Conservation (phyloP, 1,139 yeast genomes). For the Geotrichum fermentans region DNA sequence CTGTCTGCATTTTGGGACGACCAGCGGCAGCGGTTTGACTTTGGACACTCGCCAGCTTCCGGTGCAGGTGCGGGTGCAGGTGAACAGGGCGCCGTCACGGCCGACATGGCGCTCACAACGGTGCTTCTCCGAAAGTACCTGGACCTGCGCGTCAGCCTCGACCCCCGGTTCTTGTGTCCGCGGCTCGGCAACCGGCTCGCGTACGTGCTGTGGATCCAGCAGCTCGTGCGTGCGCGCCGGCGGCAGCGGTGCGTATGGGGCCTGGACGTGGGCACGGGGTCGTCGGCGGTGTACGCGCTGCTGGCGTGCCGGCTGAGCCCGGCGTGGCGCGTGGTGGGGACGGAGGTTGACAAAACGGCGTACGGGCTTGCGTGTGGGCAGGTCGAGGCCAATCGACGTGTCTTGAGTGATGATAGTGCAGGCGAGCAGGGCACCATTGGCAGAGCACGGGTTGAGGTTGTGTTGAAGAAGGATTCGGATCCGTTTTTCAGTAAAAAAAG, state of each 20-base stretch:
- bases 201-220: slow-evolving; percentile 27
- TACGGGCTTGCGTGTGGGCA: slow-evolving; percentile 28
- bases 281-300: slow-evolving; percentile 42
- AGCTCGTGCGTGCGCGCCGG: slow-evolving; percentile 13
- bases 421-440: too few relatives aligned
- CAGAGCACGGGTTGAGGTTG: slow-evolving; percentile 13
- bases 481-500: slow-evolving; percentile 6
- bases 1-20: neutral
- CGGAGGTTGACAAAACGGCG: slow-evolving; percentile 39
- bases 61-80: too few relatives aligned
- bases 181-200: slow-evolving; percentile 30
- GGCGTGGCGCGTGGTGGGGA: slow-evolving; percentile 35
- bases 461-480: neutral
- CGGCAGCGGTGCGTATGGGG: slow-evolving; percentile 10
- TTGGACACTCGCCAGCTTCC: neutral
- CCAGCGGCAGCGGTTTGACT: neutral
- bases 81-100: neutral
- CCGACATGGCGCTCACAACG: slow-evolving; percentile 20
- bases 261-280: slow-evolving; percentile 41
- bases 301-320: slow-evolving; percentile 30
- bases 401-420: neutral
- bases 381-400: neutral
- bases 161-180: slow-evolving; percentile 28
- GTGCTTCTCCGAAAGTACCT: slow-evolving; percentile 25
- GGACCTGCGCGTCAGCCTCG: slow-evolving; percentile 23